Evolutionary conservation across 2,329 filamentous ascomycete genomes (phyloP).

Genomic region (Sporothrix inflata): DNA sequence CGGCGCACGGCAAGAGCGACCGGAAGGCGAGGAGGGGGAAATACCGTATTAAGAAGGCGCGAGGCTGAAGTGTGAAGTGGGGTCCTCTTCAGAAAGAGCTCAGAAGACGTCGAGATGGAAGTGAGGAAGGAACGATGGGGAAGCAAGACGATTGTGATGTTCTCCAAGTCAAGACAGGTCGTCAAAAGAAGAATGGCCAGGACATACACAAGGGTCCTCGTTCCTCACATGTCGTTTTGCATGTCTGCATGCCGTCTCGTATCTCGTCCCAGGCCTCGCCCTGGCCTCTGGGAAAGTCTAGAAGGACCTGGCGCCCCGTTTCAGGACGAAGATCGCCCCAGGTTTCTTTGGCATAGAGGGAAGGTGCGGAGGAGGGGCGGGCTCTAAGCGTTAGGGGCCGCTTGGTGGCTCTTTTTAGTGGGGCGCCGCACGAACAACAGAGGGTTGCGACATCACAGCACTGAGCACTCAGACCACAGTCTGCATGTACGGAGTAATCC

Average conservation of each 20-base stretch:
- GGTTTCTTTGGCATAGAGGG: constrained; percentile 42
- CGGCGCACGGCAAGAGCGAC: neutral
- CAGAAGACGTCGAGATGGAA: neutral
- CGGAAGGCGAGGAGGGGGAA: neutral
- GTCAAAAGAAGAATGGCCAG: neutral
- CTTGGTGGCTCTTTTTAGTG: neutral
- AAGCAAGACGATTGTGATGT: neutral
- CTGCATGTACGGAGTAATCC: no score
- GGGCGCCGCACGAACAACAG: no score
- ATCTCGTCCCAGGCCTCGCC: neutral
- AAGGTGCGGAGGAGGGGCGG: constrained; percentile 30
- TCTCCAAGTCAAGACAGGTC: no score
- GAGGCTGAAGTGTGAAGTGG: neutral
- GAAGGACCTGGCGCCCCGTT: neutral
- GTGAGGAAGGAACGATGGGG: neutral
- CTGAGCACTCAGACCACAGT: no score
- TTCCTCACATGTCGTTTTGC: neutral
- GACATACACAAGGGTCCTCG: neutral
- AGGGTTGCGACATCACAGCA: no score
- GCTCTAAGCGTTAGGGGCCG: constrained; percentile 13
- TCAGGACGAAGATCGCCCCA: constrained; percentile 5
- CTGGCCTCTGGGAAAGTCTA: constrained; percentile 1
- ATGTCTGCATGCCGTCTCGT: neutral
- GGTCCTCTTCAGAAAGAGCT: neutral
- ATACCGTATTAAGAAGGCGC: neutral